Base-by-base conservation (phyloP, 1,139 yeast species). In the Candida sp. region DNA sequence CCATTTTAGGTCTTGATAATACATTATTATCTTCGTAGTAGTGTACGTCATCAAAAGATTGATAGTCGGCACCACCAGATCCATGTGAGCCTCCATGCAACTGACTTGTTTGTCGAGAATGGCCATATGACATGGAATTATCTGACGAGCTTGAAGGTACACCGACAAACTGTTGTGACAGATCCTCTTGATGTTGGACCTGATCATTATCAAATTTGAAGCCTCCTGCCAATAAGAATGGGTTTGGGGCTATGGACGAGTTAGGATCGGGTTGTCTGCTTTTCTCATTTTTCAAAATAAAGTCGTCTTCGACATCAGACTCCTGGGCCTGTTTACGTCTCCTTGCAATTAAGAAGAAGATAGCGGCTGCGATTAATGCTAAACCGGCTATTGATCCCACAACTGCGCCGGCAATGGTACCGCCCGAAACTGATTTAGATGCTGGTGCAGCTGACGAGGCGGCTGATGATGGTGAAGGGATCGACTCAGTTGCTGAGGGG, bases 391-490 rank as follows among this genome's bases (percentile, higher is more conserved):
- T 66, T 1, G 74, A 68, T n/a, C 90, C 90, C 40, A 84, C 73
- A 1, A 79, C 87, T 9, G 82, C 78, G 39, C 90, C 91, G 1
- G 85, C 90, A 50, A 83, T 82, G n/a, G 84, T 84, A 21, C 93
- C 93, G 5, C 77, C 73, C 5, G 81, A 71, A 34, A 80, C 49
- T 8, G 66, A 55, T 33, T 55, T 57, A 12, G 45, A 38, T 22
- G 49, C 21, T 2, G 51, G 41, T 4, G 60, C 46, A 12, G 40
- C 45, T 32, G 34, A 44, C 50, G 45, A n/a, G 22, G 45, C 15
- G 5, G 45, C 21, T 11, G 43, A 22, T 4, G 50, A 35, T 19
- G 46, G 12, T 19, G 52, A 44, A 5, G 47, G 27, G 21, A 36
- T 33, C 5, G 53, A 45, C 3, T 56, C 41, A 8, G 56, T 43